These are phyloP conservation scores for Conringia planisiliqua DNA, from an alignment of 345 rosid genomes.

Conservation along the genomic window DNA sequence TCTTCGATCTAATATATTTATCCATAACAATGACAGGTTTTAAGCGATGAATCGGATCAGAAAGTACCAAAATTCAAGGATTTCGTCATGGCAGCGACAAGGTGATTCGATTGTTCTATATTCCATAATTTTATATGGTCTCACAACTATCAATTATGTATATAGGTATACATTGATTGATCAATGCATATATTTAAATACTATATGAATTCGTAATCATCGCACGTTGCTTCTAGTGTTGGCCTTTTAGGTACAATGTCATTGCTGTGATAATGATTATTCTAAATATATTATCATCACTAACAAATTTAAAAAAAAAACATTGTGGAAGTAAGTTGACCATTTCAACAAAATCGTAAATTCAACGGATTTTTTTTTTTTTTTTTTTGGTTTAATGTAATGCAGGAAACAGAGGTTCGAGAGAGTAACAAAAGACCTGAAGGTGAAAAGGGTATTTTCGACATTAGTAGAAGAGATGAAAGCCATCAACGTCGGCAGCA, in stretches of 20 bases:
- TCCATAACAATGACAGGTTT: slow-evolving; percentile 36
- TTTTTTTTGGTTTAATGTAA: not conserved
- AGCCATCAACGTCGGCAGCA: slow-evolving; percentile 40
- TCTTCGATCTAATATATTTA: not conserved
- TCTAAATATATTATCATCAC: not conserved
- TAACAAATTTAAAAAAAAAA: not conserved
- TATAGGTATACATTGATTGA: not conserved
- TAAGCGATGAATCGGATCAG: slow-evolving; percentile 52
- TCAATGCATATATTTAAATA: not conserved
- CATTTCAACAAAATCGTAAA: not conserved
- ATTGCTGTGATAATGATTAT: not conserved
- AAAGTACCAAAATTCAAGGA: slow-evolving; percentile 57
- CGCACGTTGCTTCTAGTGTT: not conserved
- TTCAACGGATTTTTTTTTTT: not conserved
- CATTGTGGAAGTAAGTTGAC: not conserved
- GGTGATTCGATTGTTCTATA: slow-evolving; percentile 40
- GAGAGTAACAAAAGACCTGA: slow-evolving; percentile 61
- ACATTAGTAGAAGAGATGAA: slow-evolving; percentile 86
- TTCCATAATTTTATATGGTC: not conserved
- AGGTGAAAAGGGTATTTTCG: slow-evolving; percentile 64
- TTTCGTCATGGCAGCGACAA: slow-evolving; percentile 83
- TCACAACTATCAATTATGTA: not conserved
- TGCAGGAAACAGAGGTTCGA: slow-evolving; percentile 75
- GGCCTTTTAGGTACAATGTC: not conserved
- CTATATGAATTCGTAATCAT: not conserved